Evolutionary conservation across 441 rosid species (phyloP), one percentile per base, ranked within the genome.

Genomic region (Capsella rubella): DNA sequence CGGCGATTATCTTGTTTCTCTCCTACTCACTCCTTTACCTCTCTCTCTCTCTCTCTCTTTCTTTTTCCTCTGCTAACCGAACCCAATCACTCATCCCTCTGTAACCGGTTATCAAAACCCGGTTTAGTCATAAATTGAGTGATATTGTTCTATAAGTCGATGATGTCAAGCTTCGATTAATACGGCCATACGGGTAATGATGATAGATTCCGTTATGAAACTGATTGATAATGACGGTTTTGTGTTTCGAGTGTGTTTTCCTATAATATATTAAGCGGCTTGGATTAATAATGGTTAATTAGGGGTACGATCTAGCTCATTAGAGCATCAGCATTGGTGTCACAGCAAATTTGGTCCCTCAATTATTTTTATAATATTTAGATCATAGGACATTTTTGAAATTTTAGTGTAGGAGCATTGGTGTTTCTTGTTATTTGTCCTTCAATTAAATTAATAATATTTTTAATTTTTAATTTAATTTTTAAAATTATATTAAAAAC

Each of bases 1-100:
- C 81, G 78, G 74, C 78, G 81, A 72, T 78, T 53, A 45, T 16
- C 56, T 3, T 43, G 39, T 62, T 37, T 47, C 10, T 57, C 6
- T 57, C 6, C 4, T 49, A 29, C 46, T 21, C 25, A 21, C 25
- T 21, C 25, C 25, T 21, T 21, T 21, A 21, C 25, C 25, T 21
- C 25, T 21, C 25, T 21, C 25, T 21, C 25, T 21, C 25, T 0
- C 25, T 21, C 21, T 37, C 31, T 58, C 18, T 70, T 3, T 40
- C 18, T 70, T 3, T 40, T 42, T 56, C 18, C 39, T 73, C 35
- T 58, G 32, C 64, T n/a, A 57, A 71, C 76, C 76, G 64, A 42
- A 12, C 32, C 35, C 28, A 18, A 18, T 49, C 12, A 11, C n/a
- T 54, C 31, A 49, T 28, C 6, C 5, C 31, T 47, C 25, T 6